Percentiles rank a stretch among this genome's conserved stretches.
phyloP scores from a whole-genome alignment of 1,139 yeast species.

The Magnusiomyces suaveolens region DNA sequence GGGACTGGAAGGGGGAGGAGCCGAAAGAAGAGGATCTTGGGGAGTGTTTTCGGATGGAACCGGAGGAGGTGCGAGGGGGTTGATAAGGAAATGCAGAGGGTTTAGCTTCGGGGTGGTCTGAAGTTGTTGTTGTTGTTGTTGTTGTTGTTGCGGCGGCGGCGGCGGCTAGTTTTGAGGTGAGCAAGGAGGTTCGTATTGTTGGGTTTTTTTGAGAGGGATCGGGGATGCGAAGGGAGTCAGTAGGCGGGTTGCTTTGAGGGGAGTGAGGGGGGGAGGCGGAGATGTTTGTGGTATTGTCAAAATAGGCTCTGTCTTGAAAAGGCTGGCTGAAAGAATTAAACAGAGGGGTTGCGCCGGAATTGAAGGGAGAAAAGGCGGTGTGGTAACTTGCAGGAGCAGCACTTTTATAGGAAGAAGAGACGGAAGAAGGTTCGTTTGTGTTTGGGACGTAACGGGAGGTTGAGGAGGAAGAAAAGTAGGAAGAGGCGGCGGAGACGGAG shows the following conservation, averaged over 20 bases:
- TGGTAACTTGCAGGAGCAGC: slow-evolving; percentile 14
- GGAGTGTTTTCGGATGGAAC: slow-evolving; percentile 13
- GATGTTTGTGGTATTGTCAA: slow-evolving; percentile 1
- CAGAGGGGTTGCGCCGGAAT: slow-evolving; percentile 3
- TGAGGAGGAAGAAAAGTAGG: slow-evolving; percentile 12
- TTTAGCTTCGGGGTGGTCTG: slow-evolving; percentile 1
- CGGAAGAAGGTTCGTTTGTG: slow-evolving; percentile 28
- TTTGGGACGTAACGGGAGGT: slow-evolving; percentile 23
- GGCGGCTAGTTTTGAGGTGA: slow-evolving; percentile 20
- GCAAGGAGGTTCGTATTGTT: slow-evolving; percentile 17
- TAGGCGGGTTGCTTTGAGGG: slow-evolving; percentile 11
- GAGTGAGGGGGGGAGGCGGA: slow-evolving; percentile 7
- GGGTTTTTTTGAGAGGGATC: slow-evolving; percentile 6
- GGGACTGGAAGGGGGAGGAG: slow-evolving; percentile 13
- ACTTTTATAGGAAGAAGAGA: slow-evolving; percentile 26
- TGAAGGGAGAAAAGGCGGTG: slow-evolving; percentile 11
- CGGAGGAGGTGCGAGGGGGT: slow-evolving; percentile 14
- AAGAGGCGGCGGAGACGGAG: slow-evolving; percentile 10
- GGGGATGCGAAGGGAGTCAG: slow-evolving; percentile 3
- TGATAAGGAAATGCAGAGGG: slow-evolving; percentile 19
- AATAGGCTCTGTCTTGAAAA: slow-evolving; percentile 4
- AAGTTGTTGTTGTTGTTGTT: not conserved
- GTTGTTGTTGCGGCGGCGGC: slow-evolving; percentile 25
- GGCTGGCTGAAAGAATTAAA: not conserved
- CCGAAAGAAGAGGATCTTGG: slow-evolving; percentile 4